Base-by-base conservation (phyloP, 169 alveolate genomes). In the Neospora caninum region DNA sequence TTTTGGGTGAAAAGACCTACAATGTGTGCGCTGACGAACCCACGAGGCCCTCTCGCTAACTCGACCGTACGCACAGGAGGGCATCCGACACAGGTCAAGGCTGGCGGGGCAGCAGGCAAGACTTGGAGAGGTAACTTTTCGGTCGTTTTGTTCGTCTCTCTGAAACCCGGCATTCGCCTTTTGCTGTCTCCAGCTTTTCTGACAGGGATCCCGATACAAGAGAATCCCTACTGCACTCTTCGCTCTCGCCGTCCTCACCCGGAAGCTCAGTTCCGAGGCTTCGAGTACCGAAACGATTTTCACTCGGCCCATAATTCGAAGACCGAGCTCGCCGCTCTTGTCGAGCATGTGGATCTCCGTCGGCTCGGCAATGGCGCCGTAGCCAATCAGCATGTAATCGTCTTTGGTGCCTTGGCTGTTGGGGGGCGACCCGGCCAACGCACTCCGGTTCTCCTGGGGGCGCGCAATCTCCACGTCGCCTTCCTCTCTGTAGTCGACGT, bases 281-380 rank as follows among this genome's bases (percentile, higher is more conserved):
- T 88, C 84, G 58, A 45, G 93, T 38, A 88, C 93, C 0, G 49
- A 34, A 20, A 54, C 70, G 64, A 88, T 54, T 38, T 64, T 58
- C 45, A 88, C 64, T 22, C 93, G 42, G 39, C 93, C 93, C 84
- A 88, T 36, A 36, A 88, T 88, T 29, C 84, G 38, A 39, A 88
- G 84, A 2, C 93, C 93, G 43, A 88, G 31, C 27, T 88, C 93
- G 38, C 93, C 93, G 84, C 93, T 88, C 43, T 36, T 34, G 84
- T 88, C 93, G 38, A 88, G 93, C 43, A 88, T 22, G 70, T 64
- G 93, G 27, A 88, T 49, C 39, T 88, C 93, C 58, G 45, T 88
- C 58, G 93, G 93, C 93, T 88, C 86, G 22, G 93, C 93, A 20
- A 88, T 69, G 20, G 93, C 93, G n/a, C 70, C 93, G 38, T 36